Evolutionary conservation across 108 stramenopile genomes (phyloP).

Genomic region (Cyclotella baltica): DNA sequence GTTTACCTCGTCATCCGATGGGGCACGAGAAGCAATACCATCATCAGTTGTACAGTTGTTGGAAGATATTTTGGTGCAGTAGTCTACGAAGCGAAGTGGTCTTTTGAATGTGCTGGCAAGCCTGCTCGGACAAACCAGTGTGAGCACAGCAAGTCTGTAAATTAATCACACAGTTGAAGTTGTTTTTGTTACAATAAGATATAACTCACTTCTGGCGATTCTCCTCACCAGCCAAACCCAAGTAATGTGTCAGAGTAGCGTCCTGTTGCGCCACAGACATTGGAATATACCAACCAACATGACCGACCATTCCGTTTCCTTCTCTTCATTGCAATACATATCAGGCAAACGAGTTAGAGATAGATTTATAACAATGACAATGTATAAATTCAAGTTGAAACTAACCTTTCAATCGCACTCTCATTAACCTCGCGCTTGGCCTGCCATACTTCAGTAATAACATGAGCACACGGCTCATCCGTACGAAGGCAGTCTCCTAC

Average conservation of each 20-base stretch:
- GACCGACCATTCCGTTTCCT: conserved; percentile 17
- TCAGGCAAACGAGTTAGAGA: no score
- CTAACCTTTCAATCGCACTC: conserved; percentile 3
- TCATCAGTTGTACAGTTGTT: not conserved
- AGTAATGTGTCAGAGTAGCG: not conserved
- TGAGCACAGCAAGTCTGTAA: not conserved
- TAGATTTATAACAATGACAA: no score
- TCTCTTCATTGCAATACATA: no score
- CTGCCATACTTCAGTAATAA: conserved; percentile 15
- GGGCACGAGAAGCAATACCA: not conserved
- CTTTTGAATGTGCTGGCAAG: conserved; percentile 11
- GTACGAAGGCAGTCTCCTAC: conserved; percentile 7
- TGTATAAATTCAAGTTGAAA: no score
- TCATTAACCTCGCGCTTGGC: conserved; percentile 1
- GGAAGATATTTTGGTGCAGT: not conserved
- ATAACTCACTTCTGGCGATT: conserved; percentile 16
- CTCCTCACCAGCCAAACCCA: conserved; percentile 12
- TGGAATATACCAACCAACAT: conserved; percentile 21
- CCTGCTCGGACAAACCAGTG: not conserved
- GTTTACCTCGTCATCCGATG: not conserved
- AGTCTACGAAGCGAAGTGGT: conserved; percentile 4
- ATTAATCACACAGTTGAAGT: not conserved
- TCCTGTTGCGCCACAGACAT: not conserved
- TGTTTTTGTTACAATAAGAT: no score
- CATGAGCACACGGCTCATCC: conserved; percentile 9